Conservation (phyloP, 148 eudicot species). For the Rheum nobile region DNA sequence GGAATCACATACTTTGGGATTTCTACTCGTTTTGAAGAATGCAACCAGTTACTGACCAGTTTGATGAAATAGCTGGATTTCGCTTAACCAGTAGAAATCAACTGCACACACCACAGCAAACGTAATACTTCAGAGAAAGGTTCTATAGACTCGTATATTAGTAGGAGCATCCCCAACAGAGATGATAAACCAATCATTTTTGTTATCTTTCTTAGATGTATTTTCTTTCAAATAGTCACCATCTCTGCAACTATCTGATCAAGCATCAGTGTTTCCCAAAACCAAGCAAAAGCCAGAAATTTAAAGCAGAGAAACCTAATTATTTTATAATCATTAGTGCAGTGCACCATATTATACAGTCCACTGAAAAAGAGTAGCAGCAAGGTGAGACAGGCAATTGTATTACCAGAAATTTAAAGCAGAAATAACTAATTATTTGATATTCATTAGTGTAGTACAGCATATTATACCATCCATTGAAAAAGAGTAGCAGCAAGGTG, state of each 20-base stretch:
- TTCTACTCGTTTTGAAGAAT: background rate
- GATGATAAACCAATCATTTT: background rate
- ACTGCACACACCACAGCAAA: constrained; percentile 1
- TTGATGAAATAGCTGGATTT: background rate
- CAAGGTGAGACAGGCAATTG: background rate
- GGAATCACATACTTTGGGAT: background rate
- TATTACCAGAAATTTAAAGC: background rate
- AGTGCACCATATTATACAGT: background rate
- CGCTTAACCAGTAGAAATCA: background rate
- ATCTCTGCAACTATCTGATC: background rate
- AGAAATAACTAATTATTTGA: background rate
- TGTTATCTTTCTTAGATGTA: background rate
- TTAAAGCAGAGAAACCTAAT: background rate
- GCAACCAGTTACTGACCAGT: background rate
- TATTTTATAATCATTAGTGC: background rate
- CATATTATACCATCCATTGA: background rate
- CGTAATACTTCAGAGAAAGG: background rate
- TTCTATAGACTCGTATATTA: background rate
- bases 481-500: background rate
- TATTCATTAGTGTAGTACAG: background rate
- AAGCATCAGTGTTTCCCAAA: background rate
- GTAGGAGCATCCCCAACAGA: background rate
- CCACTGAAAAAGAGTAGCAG: too few species aligned
- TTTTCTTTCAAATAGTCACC: background rate
- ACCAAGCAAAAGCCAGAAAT: background rate